Evolutionary conservation across 257 asterid genomes (phyloP).

Genomic region (Lithospermum erythrorhizon): DNA sequence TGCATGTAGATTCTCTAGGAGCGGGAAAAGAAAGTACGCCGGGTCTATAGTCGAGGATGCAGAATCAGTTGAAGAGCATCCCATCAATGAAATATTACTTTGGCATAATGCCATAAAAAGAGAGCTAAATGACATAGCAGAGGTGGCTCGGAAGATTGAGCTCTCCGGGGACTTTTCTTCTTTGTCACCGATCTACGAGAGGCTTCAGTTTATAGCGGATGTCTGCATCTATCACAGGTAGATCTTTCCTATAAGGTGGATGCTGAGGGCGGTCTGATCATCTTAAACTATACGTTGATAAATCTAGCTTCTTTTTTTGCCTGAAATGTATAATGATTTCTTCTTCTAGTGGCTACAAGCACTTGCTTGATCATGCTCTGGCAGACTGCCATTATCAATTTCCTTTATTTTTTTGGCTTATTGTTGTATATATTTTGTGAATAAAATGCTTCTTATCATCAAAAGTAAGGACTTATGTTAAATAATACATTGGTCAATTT

Average conservation of each 20-base stretch:
- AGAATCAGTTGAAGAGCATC: constrained; percentile 17
- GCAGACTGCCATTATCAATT: neutral
- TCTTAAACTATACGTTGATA: no score
- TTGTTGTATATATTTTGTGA: neutral
- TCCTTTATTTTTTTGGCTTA: neutral
- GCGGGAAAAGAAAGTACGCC: constrained; percentile 25
- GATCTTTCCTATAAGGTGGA: neutral
- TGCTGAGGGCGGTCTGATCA: no score
- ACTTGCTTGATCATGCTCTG: neutral
- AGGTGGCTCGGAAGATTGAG: constrained; percentile 30
- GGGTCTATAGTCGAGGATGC: constrained; percentile 12
- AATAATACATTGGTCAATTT: neutral
- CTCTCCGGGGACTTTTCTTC: constrained; percentile 33
- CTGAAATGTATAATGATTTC: neutral
- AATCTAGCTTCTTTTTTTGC: no score
- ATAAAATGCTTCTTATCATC: neutral
- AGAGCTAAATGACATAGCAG: constrained; percentile 28
- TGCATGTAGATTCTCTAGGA: constrained; percentile 17
- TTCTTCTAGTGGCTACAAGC: neutral
- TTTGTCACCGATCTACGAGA: constrained; percentile 24
- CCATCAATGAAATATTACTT: constrained; percentile 33
- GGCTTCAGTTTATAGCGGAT: constrained; percentile 35
- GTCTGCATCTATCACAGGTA: constrained; percentile 45
- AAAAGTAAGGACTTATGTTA: neutral
- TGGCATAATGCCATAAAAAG: constrained; percentile 38